These are phyloP conservation scores for Rhododendron kiyosumense DNA, from an alignment of 148 eudicot genomes.

Conservation along the genomic window DNA sequence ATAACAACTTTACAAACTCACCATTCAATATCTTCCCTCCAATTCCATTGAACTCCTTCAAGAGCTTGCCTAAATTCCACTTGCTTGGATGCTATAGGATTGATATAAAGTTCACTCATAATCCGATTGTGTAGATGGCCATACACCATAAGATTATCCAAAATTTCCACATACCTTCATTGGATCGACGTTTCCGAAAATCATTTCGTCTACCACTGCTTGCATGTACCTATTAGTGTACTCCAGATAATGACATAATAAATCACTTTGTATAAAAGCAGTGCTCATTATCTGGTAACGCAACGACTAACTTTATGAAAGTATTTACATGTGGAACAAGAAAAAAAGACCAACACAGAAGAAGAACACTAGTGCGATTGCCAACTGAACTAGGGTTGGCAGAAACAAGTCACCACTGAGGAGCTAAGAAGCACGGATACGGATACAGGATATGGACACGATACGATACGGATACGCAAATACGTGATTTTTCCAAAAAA, in stretches of 20 bases:
- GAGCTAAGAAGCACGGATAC: neutral
- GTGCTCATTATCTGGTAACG: neutral
- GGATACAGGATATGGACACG: too few relatives aligned
- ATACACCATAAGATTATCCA: neutral
- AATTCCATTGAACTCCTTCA: constrained; percentile 56
- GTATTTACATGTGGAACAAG: too few relatives aligned
- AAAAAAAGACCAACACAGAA: too few relatives aligned
- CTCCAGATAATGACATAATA: neutral
- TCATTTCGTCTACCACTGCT: constrained; percentile 81
- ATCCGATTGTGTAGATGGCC: neutral
- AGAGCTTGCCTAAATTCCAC: constrained; percentile 66
- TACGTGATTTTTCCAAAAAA: too few relatives aligned
- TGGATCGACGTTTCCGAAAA: constrained; percentile 57
- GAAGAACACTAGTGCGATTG: too few relatives aligned
- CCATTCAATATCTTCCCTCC: constrained; percentile 59
- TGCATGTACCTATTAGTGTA: constrained; percentile 77
- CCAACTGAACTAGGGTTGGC: too few relatives aligned
- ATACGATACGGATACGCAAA: too few relatives aligned
- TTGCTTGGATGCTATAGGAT: constrained; percentile 60
- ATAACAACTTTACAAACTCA: constrained; percentile 27
- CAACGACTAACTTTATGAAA: neutral
- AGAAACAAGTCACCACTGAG: neutral
- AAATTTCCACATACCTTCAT: constrained; percentile 48
- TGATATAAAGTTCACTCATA: constrained; percentile 9
- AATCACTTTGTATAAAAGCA: neutral